Conservation (phyloP, 176 grass and related monocot genomes). For the Ensete ventricosum region DNA sequence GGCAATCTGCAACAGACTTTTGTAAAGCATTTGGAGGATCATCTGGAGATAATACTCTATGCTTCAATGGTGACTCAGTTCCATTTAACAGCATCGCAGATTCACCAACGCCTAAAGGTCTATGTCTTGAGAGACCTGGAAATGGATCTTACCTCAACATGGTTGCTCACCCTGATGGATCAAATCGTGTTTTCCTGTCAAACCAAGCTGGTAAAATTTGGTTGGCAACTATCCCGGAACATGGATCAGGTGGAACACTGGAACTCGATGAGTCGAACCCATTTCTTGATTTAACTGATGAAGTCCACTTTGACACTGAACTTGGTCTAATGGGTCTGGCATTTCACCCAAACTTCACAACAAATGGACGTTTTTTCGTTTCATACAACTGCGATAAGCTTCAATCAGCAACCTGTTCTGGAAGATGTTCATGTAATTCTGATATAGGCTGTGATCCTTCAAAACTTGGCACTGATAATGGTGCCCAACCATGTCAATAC, state of each 20-base stretch:
- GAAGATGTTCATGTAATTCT: constrained; percentile 90
- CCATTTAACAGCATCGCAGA: constrained; percentile 53
- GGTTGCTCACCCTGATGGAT: constrained; percentile 75
- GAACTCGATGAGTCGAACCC: constrained; percentile 49
- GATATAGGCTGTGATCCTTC: constrained; percentile 77
- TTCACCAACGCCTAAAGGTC: constrained; percentile 50
- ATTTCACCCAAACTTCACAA: constrained; percentile 71
- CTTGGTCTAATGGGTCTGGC: constrained; percentile 83
- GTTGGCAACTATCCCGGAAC: constrained; percentile 64
- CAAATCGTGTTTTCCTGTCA: constrained; percentile 76
- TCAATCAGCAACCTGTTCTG: constrained; percentile 55
- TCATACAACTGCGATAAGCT: constrained; percentile 84
- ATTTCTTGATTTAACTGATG: constrained; percentile 88
- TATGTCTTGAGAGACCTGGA: constrained; percentile 75
- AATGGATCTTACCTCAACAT: constrained; percentile 89
- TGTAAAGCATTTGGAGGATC: constrained; percentile 62
- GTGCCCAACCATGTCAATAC: constrained; percentile 72
- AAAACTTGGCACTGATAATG: constrained; percentile 46
- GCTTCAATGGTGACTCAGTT: constrained; percentile 60
- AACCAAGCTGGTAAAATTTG: constrained; percentile 84
- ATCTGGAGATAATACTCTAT: constrained; percentile 36
- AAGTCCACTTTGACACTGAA: constrained; percentile 58
- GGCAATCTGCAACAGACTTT: constrained; percentile 68
- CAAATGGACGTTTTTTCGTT: constrained; percentile 83
- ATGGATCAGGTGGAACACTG: constrained; percentile 50